phyloP scores from a whole-genome alignment of 2,329 filamentous ascomycete species.

The Tothia fuscella region DNA sequence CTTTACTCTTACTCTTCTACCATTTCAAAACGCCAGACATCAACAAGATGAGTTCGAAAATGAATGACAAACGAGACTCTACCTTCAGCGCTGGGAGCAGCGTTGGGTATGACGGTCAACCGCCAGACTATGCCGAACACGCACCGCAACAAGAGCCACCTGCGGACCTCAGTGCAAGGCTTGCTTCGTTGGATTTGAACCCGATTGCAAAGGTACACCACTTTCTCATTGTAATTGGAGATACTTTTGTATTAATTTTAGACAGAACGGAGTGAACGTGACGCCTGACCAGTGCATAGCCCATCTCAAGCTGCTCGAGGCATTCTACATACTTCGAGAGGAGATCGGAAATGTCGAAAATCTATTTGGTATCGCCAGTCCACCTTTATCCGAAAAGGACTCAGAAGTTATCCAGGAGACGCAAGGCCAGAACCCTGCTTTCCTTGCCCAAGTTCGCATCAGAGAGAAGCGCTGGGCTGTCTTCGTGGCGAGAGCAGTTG shows the following conservation, averaged over 20 bases:
- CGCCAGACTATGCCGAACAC: not conserved
- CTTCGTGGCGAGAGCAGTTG: slow-evolving; percentile 55
- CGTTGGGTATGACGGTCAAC: not conserved
- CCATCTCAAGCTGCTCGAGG: slow-evolving; percentile 61
- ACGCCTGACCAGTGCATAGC: slow-evolving; percentile 51
- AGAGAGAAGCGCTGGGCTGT: slow-evolving; percentile 64
- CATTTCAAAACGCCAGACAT: no score
- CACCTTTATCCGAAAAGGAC: slow-evolving; percentile 1
- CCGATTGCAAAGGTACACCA: not conserved
- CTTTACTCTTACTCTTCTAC: no score
- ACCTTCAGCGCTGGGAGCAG: no score
- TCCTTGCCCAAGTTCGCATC: slow-evolving; percentile 36
- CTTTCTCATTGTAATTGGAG: not conserved
- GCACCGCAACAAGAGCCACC: not conserved
- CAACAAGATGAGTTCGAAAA: no score
- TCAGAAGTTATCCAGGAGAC: not conserved
- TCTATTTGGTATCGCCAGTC: slow-evolving; percentile 45
- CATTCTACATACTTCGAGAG: slow-evolving; percentile 55
- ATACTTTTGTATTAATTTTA: not conserved
- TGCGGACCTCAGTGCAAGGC: slow-evolving; percentile 1
- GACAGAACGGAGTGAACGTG: slow-evolving; percentile 18
- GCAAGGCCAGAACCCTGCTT: slow-evolving; percentile 22
- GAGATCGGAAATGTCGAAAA: slow-evolving; percentile 54
- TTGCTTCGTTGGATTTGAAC: slow-evolving; percentile 2
- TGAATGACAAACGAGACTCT: no score